These are phyloP conservation scores for Penicillium sp. DNA, from an alignment of 2,329 filamentous ascomycete species.

Conservation along the genomic window DNA sequence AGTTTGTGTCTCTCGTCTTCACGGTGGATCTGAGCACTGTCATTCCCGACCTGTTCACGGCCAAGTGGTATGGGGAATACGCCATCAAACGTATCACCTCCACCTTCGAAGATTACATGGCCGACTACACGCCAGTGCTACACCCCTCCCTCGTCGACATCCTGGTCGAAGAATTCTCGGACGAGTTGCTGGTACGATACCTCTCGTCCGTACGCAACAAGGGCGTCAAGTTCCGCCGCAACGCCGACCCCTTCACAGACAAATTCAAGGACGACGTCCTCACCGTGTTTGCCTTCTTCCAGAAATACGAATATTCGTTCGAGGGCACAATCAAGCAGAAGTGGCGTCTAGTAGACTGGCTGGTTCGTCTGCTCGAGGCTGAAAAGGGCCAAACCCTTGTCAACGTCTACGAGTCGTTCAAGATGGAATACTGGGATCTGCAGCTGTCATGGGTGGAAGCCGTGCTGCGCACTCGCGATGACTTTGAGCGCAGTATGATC, in stretches of 20 bases:
- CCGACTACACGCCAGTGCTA: constrained; percentile 78
- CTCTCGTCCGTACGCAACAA: constrained; percentile 82
- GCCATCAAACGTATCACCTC: constrained; percentile 91
- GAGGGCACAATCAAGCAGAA: constrained; percentile 78
- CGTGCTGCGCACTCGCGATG: constrained; percentile 79
- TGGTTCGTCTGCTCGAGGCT: constrained; percentile 71
- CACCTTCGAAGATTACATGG: constrained; percentile 92
- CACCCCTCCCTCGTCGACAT: constrained; percentile 87
- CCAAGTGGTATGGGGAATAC: constrained; percentile 79
- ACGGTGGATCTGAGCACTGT: constrained; percentile 81
- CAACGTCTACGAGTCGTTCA: constrained; percentile 78
- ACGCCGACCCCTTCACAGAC: constrained; percentile 76
- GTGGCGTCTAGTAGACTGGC: constrained; percentile 85
- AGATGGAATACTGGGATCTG: constrained; percentile 85
- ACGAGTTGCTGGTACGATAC: constrained; percentile 85
- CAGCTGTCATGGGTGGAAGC: constrained; percentile 95
- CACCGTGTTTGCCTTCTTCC: constrained; percentile 87
- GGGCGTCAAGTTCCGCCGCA: constrained; percentile 79
- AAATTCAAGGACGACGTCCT: constrained; percentile 92
- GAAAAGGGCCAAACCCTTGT: constrained; percentile 71
- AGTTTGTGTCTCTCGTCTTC: constrained; percentile 86
- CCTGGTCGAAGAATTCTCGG: constrained; percentile 86
- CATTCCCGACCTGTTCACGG: constrained; percentile 85
- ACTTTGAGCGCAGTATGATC: constrained; percentile 88
- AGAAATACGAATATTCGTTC: constrained; percentile 65